Percentiles rank a stretch among this genome's conserved stretches.
phyloP scores from a whole-genome alignment of 805 yeast genomes.

The Soucietia sequanensis region DNA sequence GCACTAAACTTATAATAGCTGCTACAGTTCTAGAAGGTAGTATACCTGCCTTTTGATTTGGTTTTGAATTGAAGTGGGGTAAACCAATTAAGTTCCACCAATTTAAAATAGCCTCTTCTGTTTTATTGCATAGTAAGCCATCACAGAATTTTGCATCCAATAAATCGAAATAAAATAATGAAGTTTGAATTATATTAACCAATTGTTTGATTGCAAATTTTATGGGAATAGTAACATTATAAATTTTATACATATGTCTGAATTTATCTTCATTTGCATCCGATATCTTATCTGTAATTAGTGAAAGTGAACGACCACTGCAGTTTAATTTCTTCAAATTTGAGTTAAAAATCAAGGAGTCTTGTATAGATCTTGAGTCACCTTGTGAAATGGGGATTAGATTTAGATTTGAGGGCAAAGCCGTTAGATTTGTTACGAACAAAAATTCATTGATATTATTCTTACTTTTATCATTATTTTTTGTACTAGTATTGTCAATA shows the following conservation, averaged over 20 bases:
- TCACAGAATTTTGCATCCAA: conserved; percentile 71
- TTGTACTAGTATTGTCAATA: no score
- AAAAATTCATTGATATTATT: conserved; percentile 32
- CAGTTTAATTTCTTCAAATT: conserved; percentile 76
- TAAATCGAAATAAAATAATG: conserved; percentile 74
- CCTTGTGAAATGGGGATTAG: conserved; percentile 70
- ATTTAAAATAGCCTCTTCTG: conserved; percentile 63
- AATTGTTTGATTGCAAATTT: conserved; percentile 71
- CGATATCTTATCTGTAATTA: conserved; percentile 63
- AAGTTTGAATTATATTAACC: conserved; percentile 70
- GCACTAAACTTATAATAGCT: conserved; percentile 74
- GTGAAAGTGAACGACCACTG: conserved; percentile 78
- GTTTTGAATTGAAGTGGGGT: conserved; percentile 41
- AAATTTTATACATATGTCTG: conserved; percentile 65
- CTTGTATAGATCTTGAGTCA: conserved; percentile 49
- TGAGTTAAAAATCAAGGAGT: conserved; percentile 66
- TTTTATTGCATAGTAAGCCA: conserved; percentile 78
- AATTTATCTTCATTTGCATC: conserved; percentile 82
- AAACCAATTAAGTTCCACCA: conserved; percentile 86
- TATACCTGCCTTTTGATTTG: conserved; percentile 49
- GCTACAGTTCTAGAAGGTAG: conserved; percentile 70
- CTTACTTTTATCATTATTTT: no score
- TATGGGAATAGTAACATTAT: conserved; percentile 48
- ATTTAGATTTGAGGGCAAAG: conserved; percentile 71
- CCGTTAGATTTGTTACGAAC: conserved; percentile 80